Evolutionary conservation across 176 grass and related monocot genomes (phyloP).

Genomic region (Oropetium thomaeum): DNA sequence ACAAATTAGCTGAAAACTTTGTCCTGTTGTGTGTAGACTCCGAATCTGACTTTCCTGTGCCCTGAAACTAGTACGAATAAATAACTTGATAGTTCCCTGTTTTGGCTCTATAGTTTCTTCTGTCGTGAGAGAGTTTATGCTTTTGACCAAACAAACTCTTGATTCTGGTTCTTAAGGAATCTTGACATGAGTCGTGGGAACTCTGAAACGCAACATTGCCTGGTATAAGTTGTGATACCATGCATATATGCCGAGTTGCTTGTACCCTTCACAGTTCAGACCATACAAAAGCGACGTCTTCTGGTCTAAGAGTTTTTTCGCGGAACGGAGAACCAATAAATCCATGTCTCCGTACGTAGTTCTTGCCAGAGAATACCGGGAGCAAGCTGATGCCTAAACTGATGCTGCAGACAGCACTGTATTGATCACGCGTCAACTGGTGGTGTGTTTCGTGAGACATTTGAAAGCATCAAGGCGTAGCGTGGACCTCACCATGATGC

Average conservation of each 20-base stretch:
- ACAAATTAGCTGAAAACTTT: neutral
- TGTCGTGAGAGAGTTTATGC: neutral
- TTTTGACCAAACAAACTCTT: neutral
- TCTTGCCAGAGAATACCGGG: neutral
- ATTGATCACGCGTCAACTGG: conserved; percentile 3
- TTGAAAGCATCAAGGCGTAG: conserved; percentile 6
- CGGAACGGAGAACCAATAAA: neutral
- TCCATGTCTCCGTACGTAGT: neutral
- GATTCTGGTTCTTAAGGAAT: neutral
- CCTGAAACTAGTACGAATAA: neutral
- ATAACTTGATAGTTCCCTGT: neutral
- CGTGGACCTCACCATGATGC: conserved; percentile 34
- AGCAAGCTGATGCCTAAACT: neutral
- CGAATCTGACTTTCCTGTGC: neutral
- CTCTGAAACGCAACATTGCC: neutral
- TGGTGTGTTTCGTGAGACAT: conserved; percentile 1
- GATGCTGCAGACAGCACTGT: neutral
- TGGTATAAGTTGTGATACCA: neutral
- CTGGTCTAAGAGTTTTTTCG: conserved; percentile 16
- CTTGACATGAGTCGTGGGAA: neutral
- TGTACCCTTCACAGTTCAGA: neutral
- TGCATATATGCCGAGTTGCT: neutral
- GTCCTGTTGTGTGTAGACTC: neutral
- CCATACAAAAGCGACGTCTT: neutral
- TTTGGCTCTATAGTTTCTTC: neutral